Evolutionary conservation across 768 basidiomycete genomes (phyloP), one percentile per base, ranked within the genome.

Genomic region (Podaxis rugospora): DNA sequence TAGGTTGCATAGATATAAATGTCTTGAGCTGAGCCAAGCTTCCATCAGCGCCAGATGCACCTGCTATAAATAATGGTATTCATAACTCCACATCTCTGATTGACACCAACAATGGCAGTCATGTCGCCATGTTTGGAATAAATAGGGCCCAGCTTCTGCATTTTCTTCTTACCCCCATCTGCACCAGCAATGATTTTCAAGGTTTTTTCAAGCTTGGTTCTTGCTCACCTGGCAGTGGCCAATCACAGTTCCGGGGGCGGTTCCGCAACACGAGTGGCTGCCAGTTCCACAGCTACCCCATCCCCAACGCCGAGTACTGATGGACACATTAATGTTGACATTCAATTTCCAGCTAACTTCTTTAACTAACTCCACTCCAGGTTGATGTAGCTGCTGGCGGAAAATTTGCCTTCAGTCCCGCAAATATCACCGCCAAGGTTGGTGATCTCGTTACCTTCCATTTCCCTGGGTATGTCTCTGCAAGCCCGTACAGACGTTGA

Each of bases 381-480:
- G 67, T 85, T 62, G 67, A 82, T 50, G 84, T 85, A 35, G 75
- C 70, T 5, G 62, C 74, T 49, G 65, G 73, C 14, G 73, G 71
- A 4, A 59, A 66, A 13, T 78, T 82, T 64, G 62, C 70, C 10
- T 85, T 79, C 73, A 72, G 65, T 58, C 84, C 83, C 2, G 32
- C 66, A 47, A 80, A 81, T 63, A 64, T 85, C 63, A 77, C 70
- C 16, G 83, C 84, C 0, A 18, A 75, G 4, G 77, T 80, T n/a
- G 80, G 80, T 14, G 80, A 81, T 16, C 61, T 71, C 3, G 77
- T 85, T 28, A 82, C 80, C 1, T 85, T 85, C 72, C 79, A 71
- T 66, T 82, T 85, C 76, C 80, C 83, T 9, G 63, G 64, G 82
- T 83, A 59, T 62, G 74, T 64, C 5, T 55, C 16, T 23, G 42